Percentiles rank a stretch among this genome's conserved stretches.
These are phyloP conservation scores for Candida montana DNA, from an alignment of 805 yeast genomes.

Conservation along the genomic window DNA sequence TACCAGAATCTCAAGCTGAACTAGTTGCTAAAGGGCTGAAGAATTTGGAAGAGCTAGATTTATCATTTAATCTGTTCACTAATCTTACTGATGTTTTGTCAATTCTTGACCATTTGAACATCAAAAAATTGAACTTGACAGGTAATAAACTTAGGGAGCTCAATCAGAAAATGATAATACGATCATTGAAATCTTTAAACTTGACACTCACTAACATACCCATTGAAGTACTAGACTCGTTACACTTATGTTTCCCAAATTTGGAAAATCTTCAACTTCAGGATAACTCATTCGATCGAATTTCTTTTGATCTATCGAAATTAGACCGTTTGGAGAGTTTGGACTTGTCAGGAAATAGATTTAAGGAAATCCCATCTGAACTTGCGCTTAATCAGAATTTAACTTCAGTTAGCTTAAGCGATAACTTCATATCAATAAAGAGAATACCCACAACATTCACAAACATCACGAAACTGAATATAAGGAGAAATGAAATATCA, in stretches of 20 bases:
- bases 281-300: slow-evolving; percentile 20
- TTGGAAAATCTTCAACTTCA: slow-evolving; percentile 26
- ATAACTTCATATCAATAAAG: slow-evolving; percentile 3
- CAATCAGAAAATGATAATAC: neutral
- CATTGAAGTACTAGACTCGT: slow-evolving; percentile 2
- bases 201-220: slow-evolving; percentile 19
- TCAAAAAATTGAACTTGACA: slow-evolving; percentile 44
- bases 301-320: slow-evolving; percentile 7
- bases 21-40: slow-evolving; percentile 12
- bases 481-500: slow-evolving; percentile 44
- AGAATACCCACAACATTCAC: neutral
- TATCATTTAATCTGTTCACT: slow-evolving; percentile 54
- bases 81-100: slow-evolving; percentile 34
- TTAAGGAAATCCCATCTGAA: slow-evolving; percentile 27
- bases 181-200: slow-evolving; percentile 18
- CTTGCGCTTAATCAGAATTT: neutral
- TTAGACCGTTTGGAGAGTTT: slow-evolving; percentile 15
- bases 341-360: slow-evolving; percentile 39
- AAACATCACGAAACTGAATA: slow-evolving; percentile 34
- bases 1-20: slow-evolving; percentile 8
- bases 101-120: slow-evolving; percentile 30
- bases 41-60: slow-evolving; percentile 44
- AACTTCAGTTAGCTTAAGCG: slow-evolving; percentile 23
- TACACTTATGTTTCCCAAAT: slow-evolving; percentile 31
- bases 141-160: slow-evolving; percentile 41